These are phyloP conservation scores for Exophiala sideris DNA, from an alignment of 2,329 filamentous ascomycete species.

Conservation along the genomic window DNA sequence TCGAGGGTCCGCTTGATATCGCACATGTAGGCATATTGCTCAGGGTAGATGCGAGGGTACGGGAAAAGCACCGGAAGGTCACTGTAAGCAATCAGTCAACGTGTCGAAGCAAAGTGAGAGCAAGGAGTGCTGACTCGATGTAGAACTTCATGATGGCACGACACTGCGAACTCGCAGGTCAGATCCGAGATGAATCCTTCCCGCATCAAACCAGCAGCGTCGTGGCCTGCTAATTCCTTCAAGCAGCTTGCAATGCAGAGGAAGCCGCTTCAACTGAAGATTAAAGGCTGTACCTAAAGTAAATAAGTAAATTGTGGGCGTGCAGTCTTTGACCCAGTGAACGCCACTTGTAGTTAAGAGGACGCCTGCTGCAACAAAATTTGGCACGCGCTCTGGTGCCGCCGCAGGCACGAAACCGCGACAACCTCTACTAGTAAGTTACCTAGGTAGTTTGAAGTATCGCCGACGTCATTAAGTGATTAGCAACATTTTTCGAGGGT, in stretches of 20 bases:
- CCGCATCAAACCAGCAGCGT: too few relatives aligned
- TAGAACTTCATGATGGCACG: slow-evolving; percentile 69
- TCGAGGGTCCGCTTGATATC: slow-evolving; percentile 87
- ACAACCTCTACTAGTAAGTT: not conserved
- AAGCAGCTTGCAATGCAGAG: too few relatives aligned
- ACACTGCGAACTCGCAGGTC: not conserved
- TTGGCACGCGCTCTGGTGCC: not conserved
- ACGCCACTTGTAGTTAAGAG: too few relatives aligned
- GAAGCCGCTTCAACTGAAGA: too few relatives aligned
- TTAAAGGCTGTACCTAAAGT: too few relatives aligned
- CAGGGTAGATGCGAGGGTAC: slow-evolving; percentile 71
- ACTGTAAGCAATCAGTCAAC: slow-evolving; percentile 39
- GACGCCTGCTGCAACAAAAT: too few relatives aligned
- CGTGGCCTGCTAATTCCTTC: too few relatives aligned
- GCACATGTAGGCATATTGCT: slow-evolving; percentile 78
- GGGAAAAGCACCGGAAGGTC: slow-evolving; percentile 69
- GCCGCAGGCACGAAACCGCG: not conserved
- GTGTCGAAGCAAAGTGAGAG: not conserved
- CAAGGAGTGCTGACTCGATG: slow-evolving; percentile 58
- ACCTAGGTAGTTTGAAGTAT: not conserved
- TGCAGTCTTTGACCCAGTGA: too few relatives aligned
- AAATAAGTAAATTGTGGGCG: too few relatives aligned
- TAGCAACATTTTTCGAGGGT: not conserved
- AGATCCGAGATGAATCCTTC: not conserved
- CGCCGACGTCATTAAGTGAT: not conserved